Evolutionary conservation across 768 basidiomycete species (phyloP).

Genomic region (Trametes villosa): DNA sequence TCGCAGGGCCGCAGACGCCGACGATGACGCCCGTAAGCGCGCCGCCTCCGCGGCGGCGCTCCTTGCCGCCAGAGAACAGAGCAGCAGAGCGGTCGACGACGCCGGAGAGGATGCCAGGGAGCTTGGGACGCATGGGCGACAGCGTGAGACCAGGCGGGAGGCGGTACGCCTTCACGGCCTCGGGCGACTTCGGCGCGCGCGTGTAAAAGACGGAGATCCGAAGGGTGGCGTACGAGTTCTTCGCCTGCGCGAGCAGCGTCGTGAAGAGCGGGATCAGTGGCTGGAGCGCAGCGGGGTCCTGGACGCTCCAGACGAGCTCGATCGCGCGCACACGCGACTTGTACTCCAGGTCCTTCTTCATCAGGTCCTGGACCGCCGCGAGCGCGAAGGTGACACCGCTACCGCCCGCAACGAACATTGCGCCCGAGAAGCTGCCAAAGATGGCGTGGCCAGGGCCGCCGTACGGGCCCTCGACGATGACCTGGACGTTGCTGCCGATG

Average conservation of each 20-base stretch:
- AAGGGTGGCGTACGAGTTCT: constrained; percentile 32
- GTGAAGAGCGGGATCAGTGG: constrained; percentile 44
- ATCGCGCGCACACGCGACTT: constrained; percentile 46
- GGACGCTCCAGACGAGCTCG: constrained; percentile 60
- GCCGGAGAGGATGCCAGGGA: constrained; percentile 26
- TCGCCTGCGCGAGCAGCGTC: constrained; percentile 41
- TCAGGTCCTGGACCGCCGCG: constrained; percentile 55
- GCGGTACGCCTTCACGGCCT: constrained; percentile 25
- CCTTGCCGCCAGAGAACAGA: constrained; percentile 23
- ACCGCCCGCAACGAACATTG: constrained; percentile 62
- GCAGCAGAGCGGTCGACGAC: constrained; percentile 32
- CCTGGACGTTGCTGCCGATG: constrained; percentile 35
- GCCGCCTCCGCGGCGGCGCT: constrained; percentile 13
- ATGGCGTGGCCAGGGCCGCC: constrained; percentile 52
- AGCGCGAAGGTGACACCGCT: constrained; percentile 64
- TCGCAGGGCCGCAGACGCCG: constrained; percentile 47
- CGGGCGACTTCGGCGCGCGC: constrained; percentile 37
- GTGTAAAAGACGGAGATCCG: constrained; percentile 51
- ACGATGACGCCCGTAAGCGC: constrained; percentile 42
- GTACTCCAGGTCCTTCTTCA: constrained; percentile 42
- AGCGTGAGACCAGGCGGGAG: constrained; percentile 38
- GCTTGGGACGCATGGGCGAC: constrained; percentile 35
- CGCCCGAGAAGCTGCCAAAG: constrained; percentile 53
- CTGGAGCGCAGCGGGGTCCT: constrained; percentile 44
- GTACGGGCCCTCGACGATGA: constrained; percentile 61